A percentile compares a stretch with the other conserved stretches of the same genome.
phyloP scores from a whole-genome alignment of 352 stramenopile species.

The Thraustochytrium striatum region DNA sequence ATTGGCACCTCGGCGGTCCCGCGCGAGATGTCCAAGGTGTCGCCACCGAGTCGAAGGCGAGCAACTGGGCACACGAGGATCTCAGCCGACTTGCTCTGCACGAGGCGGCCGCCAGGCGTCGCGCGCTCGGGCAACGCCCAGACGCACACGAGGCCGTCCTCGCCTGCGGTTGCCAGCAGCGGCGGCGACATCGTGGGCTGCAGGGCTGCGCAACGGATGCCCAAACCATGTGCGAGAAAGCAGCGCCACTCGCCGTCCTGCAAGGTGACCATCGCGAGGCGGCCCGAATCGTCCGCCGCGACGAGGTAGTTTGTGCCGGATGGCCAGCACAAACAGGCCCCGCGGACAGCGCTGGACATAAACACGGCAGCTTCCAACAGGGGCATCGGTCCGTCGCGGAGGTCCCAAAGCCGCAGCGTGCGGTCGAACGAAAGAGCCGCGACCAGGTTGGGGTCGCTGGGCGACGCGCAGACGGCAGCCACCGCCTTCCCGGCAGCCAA shows the following conservation, averaged over 20 bases:
- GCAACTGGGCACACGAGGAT: background rate
- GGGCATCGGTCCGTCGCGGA: background rate
- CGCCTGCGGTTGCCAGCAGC: background rate
- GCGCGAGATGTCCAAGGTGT: background rate
- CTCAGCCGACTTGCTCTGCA: background rate
- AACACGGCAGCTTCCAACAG: background rate
- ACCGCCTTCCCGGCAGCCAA: background rate
- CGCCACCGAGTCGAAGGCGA: too few species aligned
- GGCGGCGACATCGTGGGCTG: background rate
- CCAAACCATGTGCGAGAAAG: background rate
- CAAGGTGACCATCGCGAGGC: background rate
- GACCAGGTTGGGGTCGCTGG: background rate
- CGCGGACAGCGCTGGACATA: background rate
- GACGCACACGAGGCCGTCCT: background rate
- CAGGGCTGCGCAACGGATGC: background rate
- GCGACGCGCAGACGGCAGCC: background rate
- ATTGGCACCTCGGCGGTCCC: background rate
- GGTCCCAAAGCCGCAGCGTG: background rate
- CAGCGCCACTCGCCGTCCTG: background rate
- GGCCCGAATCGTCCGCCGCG: background rate
- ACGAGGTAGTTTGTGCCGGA: background rate
- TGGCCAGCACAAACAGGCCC: background rate
- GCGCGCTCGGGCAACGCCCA: background rate
- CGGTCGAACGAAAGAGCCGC: background rate
- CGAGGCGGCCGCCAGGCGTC: background rate